These are phyloP conservation scores for Spergularia marina DNA, from an alignment of 148 eudicot genomes.

Conservation along the genomic window DNA sequence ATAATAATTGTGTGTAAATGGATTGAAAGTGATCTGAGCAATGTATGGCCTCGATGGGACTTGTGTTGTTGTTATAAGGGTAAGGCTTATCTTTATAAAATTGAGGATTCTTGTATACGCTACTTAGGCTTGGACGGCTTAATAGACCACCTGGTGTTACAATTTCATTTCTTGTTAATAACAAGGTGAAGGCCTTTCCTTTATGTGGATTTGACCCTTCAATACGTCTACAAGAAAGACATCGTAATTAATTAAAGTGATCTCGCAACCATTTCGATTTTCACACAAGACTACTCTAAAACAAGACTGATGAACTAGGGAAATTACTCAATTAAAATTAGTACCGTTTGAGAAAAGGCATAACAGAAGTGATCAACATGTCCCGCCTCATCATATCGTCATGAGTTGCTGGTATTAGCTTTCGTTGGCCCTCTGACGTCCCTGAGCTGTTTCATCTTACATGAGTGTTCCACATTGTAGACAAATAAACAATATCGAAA, in stretches of 20 bases:
- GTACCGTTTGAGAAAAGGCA: slow-evolving; percentile 6
- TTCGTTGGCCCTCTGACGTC: slow-evolving; percentile 13
- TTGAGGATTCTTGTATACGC: not conserved
- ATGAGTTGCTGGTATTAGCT: not conserved
- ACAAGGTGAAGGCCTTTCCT: slow-evolving; percentile 9
- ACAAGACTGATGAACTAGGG: no score
- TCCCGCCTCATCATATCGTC: not conserved
- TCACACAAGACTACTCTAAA: no score
- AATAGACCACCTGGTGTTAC: slow-evolving; percentile 8
- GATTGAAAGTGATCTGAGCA: slow-evolving; percentile 15
- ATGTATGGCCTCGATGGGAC: slow-evolving; percentile 11
- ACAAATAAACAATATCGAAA: no score
- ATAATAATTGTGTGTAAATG: slow-evolving; percentile 15
- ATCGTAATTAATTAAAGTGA: not conserved
- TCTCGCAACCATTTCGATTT: no score
- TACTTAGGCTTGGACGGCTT: not conserved
- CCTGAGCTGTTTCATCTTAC: not conserved
- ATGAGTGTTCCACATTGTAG: no score
- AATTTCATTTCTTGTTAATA: not conserved
- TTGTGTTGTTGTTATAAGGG: slow-evolving; percentile 21
- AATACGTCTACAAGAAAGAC: not conserved
- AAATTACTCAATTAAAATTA: not conserved
- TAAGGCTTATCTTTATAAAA: slow-evolving; percentile 24
- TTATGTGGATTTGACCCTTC: slow-evolving; percentile 6
- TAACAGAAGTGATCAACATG: not conserved